phyloP scores from a whole-genome alignment of 108 stramenopile genomes.

The Conticribra weissflogii region DNA sequence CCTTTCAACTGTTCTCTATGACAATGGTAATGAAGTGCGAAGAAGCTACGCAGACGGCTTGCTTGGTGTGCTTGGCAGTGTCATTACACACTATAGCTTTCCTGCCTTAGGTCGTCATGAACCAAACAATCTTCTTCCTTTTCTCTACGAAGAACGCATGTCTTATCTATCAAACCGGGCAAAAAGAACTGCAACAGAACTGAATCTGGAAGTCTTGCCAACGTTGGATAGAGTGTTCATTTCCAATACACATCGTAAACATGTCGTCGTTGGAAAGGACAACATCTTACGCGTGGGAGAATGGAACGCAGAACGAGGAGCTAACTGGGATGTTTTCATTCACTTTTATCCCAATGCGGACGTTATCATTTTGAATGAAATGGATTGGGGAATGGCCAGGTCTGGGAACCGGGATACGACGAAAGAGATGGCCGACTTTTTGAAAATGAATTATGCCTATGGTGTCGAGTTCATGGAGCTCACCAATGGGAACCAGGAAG shows the following conservation, averaged over 20 bases:
- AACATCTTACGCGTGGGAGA: constrained; percentile 7
- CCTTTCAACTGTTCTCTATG: neutral
- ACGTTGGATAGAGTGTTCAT: constrained; percentile 5
- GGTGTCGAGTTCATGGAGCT: constrained; percentile 28
- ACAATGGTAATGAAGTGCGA: constrained; percentile 16
- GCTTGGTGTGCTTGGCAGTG: neutral
- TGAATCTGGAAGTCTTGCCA: constrained; percentile 17
- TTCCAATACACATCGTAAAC: neutral
- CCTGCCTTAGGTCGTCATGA: neutral
- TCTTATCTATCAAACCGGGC: neutral
- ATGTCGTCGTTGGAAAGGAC: too few relatives aligned
- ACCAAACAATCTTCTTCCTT: neutral
- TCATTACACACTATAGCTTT: constrained; percentile 4
- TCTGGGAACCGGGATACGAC: constrained; percentile 8
- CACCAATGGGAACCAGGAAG: constrained; percentile 14
- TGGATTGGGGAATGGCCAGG: constrained; percentile 27
- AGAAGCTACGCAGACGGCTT: constrained; percentile 21
- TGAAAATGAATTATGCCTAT: constrained; percentile 30
- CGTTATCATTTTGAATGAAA: constrained; percentile 24
- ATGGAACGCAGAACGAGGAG: constrained; percentile 27
- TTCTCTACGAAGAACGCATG: neutral
- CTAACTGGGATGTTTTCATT: constrained; percentile 19
- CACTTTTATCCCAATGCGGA: constrained; percentile 11
- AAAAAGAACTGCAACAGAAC: neutral
- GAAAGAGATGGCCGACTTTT: constrained; percentile 7